phyloP scores from a whole-genome alignment of 192 early-diverging fungal species.

The Oehlia diaphana region DNA sequence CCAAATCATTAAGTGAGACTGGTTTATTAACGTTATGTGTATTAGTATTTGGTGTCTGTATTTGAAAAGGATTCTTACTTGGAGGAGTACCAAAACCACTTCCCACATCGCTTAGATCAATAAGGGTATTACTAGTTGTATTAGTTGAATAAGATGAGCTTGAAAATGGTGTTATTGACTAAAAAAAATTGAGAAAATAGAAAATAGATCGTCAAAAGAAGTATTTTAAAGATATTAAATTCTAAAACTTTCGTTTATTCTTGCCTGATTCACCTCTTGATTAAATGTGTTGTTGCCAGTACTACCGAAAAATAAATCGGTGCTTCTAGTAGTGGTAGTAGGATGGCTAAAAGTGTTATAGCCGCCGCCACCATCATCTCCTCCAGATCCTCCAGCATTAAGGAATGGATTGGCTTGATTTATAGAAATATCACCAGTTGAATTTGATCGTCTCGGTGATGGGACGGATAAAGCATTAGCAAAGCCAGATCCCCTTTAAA shows the following conservation, averaged over 20 bases:
- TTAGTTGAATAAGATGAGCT: neutral
- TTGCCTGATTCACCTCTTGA: neutral
- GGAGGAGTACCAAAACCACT: neutral
- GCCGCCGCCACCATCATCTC: neutral
- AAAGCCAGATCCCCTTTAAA: slow-evolving; percentile 23
- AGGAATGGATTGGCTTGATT: slow-evolving; percentile 12
- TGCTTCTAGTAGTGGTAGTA: neutral
- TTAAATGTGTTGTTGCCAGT: neutral
- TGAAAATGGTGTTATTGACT: slow-evolving; percentile 19
- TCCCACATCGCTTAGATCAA: neutral
- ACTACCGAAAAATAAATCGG: neutral
- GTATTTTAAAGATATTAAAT: neutral
- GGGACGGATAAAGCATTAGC: neutral
- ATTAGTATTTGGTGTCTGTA: neutral
- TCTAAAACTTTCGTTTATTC: neutral
- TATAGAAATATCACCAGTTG: slow-evolving; percentile 12
- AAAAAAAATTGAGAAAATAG: neutral
- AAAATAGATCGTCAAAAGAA: neutral
- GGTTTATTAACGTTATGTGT: neutral
- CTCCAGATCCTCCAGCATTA: neutral
- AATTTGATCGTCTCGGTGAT: slow-evolving; percentile 23
- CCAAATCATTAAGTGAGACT: neutral
- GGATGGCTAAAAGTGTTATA: neutral
- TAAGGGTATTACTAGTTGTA: slow-evolving; percentile 16
- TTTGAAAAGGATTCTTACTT: slow-evolving; percentile 27